phyloP scores from a whole-genome alignment of 352 stramenopile genomes.

The Globisporangium uncinulatum region DNA sequence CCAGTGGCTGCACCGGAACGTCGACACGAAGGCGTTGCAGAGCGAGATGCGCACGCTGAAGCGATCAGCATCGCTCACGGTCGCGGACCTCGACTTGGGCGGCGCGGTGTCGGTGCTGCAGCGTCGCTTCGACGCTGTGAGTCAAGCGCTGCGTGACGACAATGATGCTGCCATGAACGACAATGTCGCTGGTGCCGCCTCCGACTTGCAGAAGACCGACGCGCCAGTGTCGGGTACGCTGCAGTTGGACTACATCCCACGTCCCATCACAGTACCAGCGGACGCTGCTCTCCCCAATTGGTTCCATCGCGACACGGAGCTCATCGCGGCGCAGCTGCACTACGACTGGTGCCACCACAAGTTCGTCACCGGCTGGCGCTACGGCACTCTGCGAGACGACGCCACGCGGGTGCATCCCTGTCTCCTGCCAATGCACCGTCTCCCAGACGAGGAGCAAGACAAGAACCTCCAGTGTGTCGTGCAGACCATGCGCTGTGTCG shows the following conservation, averaged over 20 bases:
- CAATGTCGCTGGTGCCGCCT: neutral
- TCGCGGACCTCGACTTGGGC: conserved; percentile 41
- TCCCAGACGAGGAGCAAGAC: conserved; percentile 25
- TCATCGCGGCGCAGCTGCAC: conserved; percentile 51
- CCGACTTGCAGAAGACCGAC: neutral
- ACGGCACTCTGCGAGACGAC: conserved; percentile 34
- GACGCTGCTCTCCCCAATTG: conserved; percentile 23
- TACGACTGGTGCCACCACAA: conserved; percentile 64
- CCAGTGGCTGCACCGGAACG: conserved; percentile 59
- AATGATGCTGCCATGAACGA: neutral
- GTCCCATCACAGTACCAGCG: conserved; percentile 28
- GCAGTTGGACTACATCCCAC: conserved; percentile 24
- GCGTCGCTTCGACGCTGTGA: conserved; percentile 34
- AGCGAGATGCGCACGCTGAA: conserved; percentile 40
- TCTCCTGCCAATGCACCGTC: conserved; percentile 42
- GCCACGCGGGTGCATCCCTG: conserved; percentile 35
- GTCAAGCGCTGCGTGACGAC: conserved; percentile 10
- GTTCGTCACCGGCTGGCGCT: conserved; percentile 36
- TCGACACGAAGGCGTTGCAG: conserved; percentile 42
- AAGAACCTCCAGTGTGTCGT: conserved; percentile 45
- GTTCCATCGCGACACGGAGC: conserved; percentile 24
- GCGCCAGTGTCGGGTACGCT: neutral
- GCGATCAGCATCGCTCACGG: conserved; percentile 22
- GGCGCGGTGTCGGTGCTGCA: conserved; percentile 56
- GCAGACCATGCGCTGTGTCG: conserved; percentile 54